Evolutionary conservation across 768 basidiomycete species (phyloP).

Genomic region (Leccinum olivaceopallidum): DNA sequence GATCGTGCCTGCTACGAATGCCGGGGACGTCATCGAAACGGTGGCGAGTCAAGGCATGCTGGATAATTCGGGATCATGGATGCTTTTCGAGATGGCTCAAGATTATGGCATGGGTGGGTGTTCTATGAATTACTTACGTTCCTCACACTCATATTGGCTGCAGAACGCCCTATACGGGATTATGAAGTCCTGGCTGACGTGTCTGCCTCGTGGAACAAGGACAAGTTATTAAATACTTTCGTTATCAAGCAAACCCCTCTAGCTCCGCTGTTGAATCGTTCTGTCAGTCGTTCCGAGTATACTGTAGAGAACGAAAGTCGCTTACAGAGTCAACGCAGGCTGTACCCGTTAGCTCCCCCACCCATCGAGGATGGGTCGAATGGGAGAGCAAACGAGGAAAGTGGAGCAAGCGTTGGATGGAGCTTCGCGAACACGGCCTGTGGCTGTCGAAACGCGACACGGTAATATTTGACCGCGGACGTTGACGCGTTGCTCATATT

Average conservation of each 20-base stretch:
- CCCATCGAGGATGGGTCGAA: constrained; percentile 68
- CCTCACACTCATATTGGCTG: constrained; percentile 10
- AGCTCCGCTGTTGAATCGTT: constrained; percentile 56
- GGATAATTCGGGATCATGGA: constrained; percentile 72
- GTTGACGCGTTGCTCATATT: constrained; percentile 8
- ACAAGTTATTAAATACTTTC: constrained; percentile 77
- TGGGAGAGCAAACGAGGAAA: constrained; percentile 91
- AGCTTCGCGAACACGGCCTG: constrained; percentile 80
- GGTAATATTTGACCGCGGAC: constrained; percentile 43
- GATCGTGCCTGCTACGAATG: constrained; percentile 63
- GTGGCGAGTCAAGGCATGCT: constrained; percentile 69
- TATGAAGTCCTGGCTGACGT: constrained; percentile 84
- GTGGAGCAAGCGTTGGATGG: constrained; percentile 93
- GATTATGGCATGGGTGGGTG: constrained; percentile 89
- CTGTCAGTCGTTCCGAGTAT: constrained; percentile 42
- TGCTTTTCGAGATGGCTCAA: constrained; percentile 87
- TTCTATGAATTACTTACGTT: neutral
- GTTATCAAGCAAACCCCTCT: constrained; percentile 75
- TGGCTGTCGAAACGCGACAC: constrained; percentile 90
- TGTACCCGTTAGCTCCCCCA: constrained; percentile 47
- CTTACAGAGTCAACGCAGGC: constrained; percentile 45
- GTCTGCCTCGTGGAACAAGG: constrained; percentile 85
- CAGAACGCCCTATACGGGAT: constrained; percentile 88
- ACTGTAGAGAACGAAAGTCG: constrained; percentile 38
- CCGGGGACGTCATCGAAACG: constrained; percentile 68